phyloP scores from a whole-genome alignment of 768 basidiomycete genomes.

The Crepidotus variabilis region DNA sequence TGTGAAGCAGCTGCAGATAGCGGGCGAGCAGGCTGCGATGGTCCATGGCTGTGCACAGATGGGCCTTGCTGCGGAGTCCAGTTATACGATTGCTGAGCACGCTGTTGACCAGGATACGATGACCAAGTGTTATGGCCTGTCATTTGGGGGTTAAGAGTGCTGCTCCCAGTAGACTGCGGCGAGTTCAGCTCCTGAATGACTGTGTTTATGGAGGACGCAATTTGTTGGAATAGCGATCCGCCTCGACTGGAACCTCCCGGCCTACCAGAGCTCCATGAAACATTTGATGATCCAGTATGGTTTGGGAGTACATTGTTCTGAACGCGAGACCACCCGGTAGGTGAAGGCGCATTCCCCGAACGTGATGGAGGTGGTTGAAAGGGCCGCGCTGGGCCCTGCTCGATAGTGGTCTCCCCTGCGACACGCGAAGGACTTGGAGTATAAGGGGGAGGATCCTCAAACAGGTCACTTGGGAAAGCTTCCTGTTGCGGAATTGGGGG shows the following conservation, averaged over 20 bases:
- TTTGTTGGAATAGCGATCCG: slow-evolving; percentile 13
- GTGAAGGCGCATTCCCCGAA: slow-evolving; percentile 3
- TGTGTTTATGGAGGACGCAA: slow-evolving; percentile 14
- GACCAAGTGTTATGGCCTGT: slow-evolving; percentile 17
- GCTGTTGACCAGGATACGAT: slow-evolving; percentile 21
- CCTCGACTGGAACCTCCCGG: background rate
- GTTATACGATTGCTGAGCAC: slow-evolving; percentile 11
- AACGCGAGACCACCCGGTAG: slow-evolving; percentile 1
- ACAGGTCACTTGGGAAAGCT: slow-evolving; percentile 17
- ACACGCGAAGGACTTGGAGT: slow-evolving; percentile 48
- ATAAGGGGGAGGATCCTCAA: slow-evolving; percentile 75
- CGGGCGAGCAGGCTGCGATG: slow-evolving; percentile 17
- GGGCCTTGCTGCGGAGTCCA: slow-evolving; percentile 5
- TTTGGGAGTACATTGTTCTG: background rate
- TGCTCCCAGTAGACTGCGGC: background rate
- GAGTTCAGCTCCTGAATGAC: slow-evolving; percentile 11
- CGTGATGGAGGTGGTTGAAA: slow-evolving; percentile 43
- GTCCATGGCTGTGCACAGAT: slow-evolving; percentile 3
- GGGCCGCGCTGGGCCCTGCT: slow-evolving; percentile 59
- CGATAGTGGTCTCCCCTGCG: slow-evolving; percentile 60
- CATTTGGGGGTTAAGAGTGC: slow-evolving; percentile 5
- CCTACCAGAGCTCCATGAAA: background rate
- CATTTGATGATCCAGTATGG: background rate
- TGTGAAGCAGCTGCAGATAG: slow-evolving; percentile 11
- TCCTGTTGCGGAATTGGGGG: background rate